Conservation (phyloP, 768 basidiomycete species). For the Pulveroboletus sp. region DNA sequence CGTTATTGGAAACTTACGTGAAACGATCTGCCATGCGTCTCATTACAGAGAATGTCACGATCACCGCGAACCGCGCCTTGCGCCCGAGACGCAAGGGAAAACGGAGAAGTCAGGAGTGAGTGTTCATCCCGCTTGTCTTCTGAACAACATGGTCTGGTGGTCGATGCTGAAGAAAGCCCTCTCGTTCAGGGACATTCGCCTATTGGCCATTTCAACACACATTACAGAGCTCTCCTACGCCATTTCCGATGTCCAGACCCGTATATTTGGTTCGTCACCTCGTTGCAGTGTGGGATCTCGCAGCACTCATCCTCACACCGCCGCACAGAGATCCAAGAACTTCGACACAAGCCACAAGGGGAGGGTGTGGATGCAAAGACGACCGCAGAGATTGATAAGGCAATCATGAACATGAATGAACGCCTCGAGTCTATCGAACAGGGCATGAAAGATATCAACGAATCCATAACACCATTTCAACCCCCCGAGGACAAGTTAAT, state of each 20-base stretch:
- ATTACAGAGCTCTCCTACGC: slow-evolving; percentile 86
- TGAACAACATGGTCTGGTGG: slow-evolving; percentile 26
- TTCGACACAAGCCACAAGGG: slow-evolving; percentile 82
- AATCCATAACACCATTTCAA: slow-evolving; percentile 60
- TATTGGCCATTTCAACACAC: slow-evolving; percentile 77
- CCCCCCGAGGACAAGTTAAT: slow-evolving; percentile 46
- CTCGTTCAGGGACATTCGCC: slow-evolving; percentile 61
- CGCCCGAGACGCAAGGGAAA: slow-evolving; percentile 44
- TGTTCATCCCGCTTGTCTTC: slow-evolving; percentile 21
- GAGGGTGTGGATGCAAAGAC: slow-evolving; percentile 51
- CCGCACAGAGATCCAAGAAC: slow-evolving; percentile 80
- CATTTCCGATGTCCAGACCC: slow-evolving; percentile 87
- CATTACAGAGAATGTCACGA: slow-evolving; percentile 66
- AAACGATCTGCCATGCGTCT: slow-evolving; percentile 28
- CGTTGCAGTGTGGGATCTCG: not conserved
- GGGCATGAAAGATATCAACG: slow-evolving; percentile 67
- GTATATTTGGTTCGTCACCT: slow-evolving; percentile 70
- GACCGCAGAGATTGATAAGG: slow-evolving; percentile 75
- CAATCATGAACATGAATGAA: slow-evolving; percentile 77
- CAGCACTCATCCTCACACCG: slow-evolving; percentile 12
- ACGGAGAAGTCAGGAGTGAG: slow-evolving; percentile 68
- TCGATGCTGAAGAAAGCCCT: slow-evolving; percentile 24
- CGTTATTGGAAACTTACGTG: slow-evolving; percentile 32
- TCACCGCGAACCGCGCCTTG: slow-evolving; percentile 53
- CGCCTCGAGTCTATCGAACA: slow-evolving; percentile 69